Evolutionary conservation across 73 alveolate species (phyloP).

Genomic region (Paramecium biaurelia): DNA sequence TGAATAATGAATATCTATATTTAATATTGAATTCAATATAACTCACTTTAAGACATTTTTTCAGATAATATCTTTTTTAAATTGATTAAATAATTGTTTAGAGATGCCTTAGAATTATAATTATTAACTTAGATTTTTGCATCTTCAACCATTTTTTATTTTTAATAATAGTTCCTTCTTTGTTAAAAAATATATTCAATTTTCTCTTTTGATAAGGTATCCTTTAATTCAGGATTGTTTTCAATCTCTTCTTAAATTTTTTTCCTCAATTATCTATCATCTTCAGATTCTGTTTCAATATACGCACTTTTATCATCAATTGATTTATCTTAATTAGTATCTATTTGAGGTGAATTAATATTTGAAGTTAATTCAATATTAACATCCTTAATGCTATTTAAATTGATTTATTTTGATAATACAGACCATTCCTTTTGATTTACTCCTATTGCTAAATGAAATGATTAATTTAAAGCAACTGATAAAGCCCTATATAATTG

Average conservation of each 20-base stretch:
- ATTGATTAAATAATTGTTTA: neutral
- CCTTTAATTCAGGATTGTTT: neutral
- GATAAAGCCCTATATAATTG: neutral
- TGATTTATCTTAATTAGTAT: neutral
- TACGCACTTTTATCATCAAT: neutral
- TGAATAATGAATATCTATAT: neutral
- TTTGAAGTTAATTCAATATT: neutral
- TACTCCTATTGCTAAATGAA: neutral
- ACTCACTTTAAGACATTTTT: neutral
- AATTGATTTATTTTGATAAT: neutral
- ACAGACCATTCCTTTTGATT: neutral
- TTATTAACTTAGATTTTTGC: neutral
- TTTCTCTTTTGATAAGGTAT: neutral
- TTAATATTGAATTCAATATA: constrained; percentile 3
- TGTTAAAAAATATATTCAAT: neutral
- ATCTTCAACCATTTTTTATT: neutral
- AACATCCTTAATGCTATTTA: neutral
- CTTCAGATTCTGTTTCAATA: neutral
- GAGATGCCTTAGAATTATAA: neutral
- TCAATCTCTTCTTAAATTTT: neutral
- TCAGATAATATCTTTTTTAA: neutral
- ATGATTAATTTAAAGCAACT: neutral
- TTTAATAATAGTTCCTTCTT: neutral
- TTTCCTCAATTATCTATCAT: neutral
- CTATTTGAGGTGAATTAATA: neutral